phyloP scores from a whole-genome alignment of 2,329 filamentous ascomycete species.

The Cryphonectria radicalis region DNA sequence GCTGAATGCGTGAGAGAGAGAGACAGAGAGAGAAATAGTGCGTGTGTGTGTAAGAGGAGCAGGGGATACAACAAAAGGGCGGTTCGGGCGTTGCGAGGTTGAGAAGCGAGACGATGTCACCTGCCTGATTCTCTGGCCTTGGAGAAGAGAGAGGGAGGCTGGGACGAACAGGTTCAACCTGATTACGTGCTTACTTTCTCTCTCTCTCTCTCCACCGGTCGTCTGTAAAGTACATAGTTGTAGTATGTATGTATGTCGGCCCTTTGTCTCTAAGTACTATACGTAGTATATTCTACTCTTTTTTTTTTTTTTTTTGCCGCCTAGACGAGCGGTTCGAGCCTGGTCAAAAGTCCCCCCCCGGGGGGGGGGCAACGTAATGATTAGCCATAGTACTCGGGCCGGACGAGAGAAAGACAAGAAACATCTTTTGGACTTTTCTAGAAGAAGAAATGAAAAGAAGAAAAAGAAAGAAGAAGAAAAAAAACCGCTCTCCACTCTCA shows the following conservation, averaged over 20 bases:
- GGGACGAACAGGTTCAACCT: neutral
- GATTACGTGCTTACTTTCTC: neutral
- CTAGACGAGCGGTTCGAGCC: neutral
- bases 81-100: neutral
- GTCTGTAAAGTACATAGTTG: neutral
- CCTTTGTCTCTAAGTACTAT: neutral
- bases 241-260: neutral
- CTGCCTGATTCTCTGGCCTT: constrained; percentile 5
- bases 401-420: neutral
- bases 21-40: neutral
- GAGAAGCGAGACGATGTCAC: constrained; percentile 1
- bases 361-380: too few species aligned
- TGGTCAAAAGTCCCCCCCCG: neutral
- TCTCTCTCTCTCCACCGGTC: neutral
- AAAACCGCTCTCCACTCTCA: neutral
- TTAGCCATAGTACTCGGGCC: neutral
- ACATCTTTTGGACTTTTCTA: neutral
- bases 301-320: neutral
- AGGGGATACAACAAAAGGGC: neutral
- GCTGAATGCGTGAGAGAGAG: neutral
- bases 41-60: neutral
- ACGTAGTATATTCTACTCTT: neutral
- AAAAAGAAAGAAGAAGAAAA: too few species aligned
- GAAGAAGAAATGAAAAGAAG: neutral
- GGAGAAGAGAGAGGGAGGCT: neutral